phyloP scores from a whole-genome alignment of 805 yeast genomes.

The Starmerella floricola region DNA sequence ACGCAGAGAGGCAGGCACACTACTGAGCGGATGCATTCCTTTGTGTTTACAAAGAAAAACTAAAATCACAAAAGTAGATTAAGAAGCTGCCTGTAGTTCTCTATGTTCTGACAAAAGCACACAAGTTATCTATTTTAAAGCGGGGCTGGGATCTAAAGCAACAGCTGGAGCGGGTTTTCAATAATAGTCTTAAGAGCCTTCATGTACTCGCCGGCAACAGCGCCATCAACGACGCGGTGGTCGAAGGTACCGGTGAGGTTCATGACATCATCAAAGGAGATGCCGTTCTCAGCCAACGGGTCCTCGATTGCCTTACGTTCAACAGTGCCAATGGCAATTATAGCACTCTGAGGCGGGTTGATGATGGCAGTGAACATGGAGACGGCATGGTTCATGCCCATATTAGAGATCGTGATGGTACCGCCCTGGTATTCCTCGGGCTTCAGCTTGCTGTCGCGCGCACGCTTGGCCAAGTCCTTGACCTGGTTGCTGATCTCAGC shows the following conservation, averaged over 20 bases:
- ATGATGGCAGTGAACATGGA: conserved; percentile 87
- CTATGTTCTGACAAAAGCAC: background rate
- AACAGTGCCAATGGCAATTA: conserved; percentile 86
- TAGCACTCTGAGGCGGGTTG: conserved; percentile 94
- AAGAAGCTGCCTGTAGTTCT: too few species aligned
- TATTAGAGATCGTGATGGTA: conserved; percentile 93
- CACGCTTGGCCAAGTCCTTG: conserved; percentile 91
- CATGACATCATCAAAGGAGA: conserved; percentile 81
- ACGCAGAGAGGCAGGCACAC: too few species aligned
- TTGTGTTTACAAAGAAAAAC: too few species aligned
- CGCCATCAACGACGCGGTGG: conserved; percentile 96
- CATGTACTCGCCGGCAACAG: conserved; percentile 94
- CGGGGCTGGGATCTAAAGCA: conserved; percentile 41
- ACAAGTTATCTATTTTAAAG: too few species aligned
- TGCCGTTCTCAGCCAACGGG: conserved; percentile 78
- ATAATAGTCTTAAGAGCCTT: conserved; percentile 79
- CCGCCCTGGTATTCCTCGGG: conserved; percentile 99
- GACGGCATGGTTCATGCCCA: conserved; percentile 97
- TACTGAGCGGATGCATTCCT: too few species aligned
- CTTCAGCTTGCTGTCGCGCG: conserved; percentile 78
- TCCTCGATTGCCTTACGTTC: conserved; percentile 91
- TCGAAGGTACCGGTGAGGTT: conserved; percentile 94
- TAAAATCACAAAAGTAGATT: too few species aligned
- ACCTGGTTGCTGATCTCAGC: conserved; percentile 66
- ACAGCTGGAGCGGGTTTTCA: conserved; percentile 91